Evolutionary conservation across 2,329 filamentous ascomycete genomes (phyloP).

Genomic region (Coniella lustricola): DNA sequence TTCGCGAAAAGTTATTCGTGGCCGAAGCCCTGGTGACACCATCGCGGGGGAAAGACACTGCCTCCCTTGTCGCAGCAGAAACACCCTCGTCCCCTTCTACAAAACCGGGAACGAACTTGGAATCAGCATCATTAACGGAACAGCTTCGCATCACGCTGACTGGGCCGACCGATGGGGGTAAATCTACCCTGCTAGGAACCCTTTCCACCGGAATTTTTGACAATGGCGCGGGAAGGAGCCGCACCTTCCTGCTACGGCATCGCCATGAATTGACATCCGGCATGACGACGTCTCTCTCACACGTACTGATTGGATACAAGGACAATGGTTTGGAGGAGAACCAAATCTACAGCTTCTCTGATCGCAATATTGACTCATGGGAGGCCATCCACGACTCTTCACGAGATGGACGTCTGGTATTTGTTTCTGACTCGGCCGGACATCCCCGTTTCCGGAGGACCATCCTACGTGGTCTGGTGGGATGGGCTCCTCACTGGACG

Average conservation of each 20-base stretch:
- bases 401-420: constrained; percentile 68
- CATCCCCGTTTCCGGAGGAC: constrained; percentile 85
- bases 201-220: constrained; percentile 82
- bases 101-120: constrained; percentile 3
- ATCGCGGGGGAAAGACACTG: constrained; percentile 7
- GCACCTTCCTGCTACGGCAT: constrained; percentile 83
- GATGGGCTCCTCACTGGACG: constrained; percentile 94
- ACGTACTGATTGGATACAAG: constrained; percentile 84
- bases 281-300: constrained; percentile 87
- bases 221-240: constrained; percentile 85
- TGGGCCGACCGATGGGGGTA: constrained; percentile 84
- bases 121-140: constrained; percentile 44
- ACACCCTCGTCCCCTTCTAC: constrained; percentile 18
- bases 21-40: constrained; percentile 86
- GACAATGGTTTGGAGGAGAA: constrained; percentile 23
- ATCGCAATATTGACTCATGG: constrained; percentile 85
- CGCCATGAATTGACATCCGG: constrained; percentile 88
- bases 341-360: constrained; percentile 72
- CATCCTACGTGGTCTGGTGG: constrained; percentile 80
- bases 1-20: constrained; percentile 65
- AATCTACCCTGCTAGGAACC: constrained; percentile 84
- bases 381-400: constrained; percentile 82
- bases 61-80: constrained; percentile 12
- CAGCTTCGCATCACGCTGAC: constrained; percentile 83
- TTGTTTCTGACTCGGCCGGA: constrained; percentile 87